Evolutionary conservation across 2,329 filamentous ascomycete species (phyloP).

Genomic region (Ramichloridium luteum): DNA sequence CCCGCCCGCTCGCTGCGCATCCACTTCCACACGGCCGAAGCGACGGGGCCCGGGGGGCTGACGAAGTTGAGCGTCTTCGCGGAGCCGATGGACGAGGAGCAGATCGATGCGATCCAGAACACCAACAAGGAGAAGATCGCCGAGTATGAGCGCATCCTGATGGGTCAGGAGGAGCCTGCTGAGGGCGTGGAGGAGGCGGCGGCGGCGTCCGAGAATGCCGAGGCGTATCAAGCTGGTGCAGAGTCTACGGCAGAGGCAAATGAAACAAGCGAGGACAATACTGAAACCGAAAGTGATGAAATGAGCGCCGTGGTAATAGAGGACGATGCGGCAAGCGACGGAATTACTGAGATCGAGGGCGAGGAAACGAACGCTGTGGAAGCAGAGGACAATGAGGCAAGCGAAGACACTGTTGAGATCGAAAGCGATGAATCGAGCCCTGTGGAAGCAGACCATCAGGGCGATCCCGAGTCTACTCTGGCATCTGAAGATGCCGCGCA

Average conservation of each 20-base stretch:
- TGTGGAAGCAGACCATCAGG: too few relatives aligned
- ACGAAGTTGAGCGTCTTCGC: constrained; percentile 80
- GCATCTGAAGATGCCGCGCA: neutral
- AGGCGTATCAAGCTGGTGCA: neutral
- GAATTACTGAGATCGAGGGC: neutral
- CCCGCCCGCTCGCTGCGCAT: constrained; percentile 43
- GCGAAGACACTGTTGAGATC: too few relatives aligned
- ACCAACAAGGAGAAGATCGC: constrained; percentile 52
- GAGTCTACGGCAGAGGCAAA: neutral
- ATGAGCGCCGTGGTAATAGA: neutral
- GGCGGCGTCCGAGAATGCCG: constrained; percentile 3
- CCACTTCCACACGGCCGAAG: constrained; percentile 35
- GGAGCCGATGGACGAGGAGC: constrained; percentile 62
- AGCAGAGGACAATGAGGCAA: too few relatives aligned
- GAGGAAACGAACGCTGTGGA: too few relatives aligned
- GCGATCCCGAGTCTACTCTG: neutral
- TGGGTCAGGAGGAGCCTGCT: constrained; percentile 15
- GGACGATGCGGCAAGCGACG: neutral
- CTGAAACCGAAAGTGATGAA: neutral
- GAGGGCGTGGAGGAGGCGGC: constrained; percentile 7
- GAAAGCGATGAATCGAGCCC: too few relatives aligned
- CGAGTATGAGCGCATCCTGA: constrained; percentile 48
- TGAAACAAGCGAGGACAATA: neutral
- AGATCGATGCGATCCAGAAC: constrained; percentile 63
- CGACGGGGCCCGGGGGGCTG: constrained; percentile 21